Evolutionary conservation across 2,329 filamentous ascomycete genomes (phyloP), one percentile per base, ranked within the genome.

Genomic region (Exophiala sideris): DNA sequence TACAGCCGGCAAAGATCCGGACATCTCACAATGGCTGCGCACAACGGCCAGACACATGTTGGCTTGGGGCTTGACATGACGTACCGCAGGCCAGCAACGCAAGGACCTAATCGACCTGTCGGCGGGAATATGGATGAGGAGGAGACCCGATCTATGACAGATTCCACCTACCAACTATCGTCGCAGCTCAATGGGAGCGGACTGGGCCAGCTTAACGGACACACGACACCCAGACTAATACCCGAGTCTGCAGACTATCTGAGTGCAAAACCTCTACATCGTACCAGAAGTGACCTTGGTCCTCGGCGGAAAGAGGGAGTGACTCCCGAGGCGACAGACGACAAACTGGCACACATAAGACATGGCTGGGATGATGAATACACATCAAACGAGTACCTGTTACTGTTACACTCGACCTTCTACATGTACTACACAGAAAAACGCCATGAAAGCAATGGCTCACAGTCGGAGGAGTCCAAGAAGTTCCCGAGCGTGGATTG

Each of bases 361-460:
- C 91, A 96, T 74, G 91, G 91, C 45, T 96, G 94, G 76, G 90
- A 95, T 67, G 88, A 91, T 63, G 90, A 96, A 70, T 91, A 95
- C 69, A 88, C 90, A 67, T 95, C 88, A 4, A 88, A 91, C 63
- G 90, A 96, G 67, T 91, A 95, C 65, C 87, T 95, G 64, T 87
- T 88, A 53, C 82, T 91, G 62, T 78, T 96, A 60, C 89, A 88
- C 48, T 91, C 87, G 88, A 95, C 90, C 63, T 99, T 95, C 84
- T 97, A 96, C 77, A 97, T 97, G 92, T 99, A 99, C 74, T 99
- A 89, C 72, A 96, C 92, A 60, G 94, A 99, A 72, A 97, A 97
- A 73, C 87, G 92, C 49, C 94, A 99, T 73, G 94, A 97, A 70
- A 94, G 90, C 18, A 92, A 90, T 34, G 94, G 91, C 18, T 90